A percentile compares a stretch with the other conserved stretches of the same genome.
Conservation (phyloP, 768 basidiomycete species). For the Lanmaoa rubissima region DNA sequence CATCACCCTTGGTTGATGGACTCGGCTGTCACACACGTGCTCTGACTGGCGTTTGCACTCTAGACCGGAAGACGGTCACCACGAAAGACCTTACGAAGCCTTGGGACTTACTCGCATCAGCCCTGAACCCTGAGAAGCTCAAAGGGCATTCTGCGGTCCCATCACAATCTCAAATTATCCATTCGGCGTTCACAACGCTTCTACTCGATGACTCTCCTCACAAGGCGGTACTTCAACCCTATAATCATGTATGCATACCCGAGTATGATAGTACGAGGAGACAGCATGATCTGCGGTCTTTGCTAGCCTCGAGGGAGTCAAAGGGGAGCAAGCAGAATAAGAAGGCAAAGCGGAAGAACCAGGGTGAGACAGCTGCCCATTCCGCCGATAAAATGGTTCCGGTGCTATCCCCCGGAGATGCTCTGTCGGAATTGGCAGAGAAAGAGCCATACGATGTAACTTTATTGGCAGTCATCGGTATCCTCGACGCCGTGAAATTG, state of each 20-base stretch:
- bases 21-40: not conserved
- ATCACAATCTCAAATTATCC: constrained; percentile 17
- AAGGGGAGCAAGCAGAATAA: constrained; percentile 5
- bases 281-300: constrained; percentile 33
- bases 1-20: constrained; percentile 8
- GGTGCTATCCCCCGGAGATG: not conserved
- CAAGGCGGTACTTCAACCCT: constrained; percentile 69
- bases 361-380: not conserved
- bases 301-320: constrained; percentile 21
- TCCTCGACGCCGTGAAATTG: constrained; percentile 55
- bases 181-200: constrained; percentile 48
- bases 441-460: constrained; percentile 46
- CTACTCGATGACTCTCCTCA: constrained; percentile 52
- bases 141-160: not conserved
- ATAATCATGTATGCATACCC: constrained; percentile 74
- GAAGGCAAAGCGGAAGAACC: constrained; percentile 5
- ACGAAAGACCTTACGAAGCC: constrained; percentile 74
- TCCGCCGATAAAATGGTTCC: not conserved
- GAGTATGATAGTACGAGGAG: constrained; percentile 59
- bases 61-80: constrained; percentile 39
- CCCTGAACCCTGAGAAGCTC: constrained; percentile 1
- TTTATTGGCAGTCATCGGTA: constrained; percentile 60
- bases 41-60: not conserved
- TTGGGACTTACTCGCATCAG: constrained; percentile 48
- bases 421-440: not conserved